These are phyloP conservation scores for Penicillium paxilli DNA, from an alignment of 495 filamentous ascomycete species.

Conservation along the genomic window DNA sequence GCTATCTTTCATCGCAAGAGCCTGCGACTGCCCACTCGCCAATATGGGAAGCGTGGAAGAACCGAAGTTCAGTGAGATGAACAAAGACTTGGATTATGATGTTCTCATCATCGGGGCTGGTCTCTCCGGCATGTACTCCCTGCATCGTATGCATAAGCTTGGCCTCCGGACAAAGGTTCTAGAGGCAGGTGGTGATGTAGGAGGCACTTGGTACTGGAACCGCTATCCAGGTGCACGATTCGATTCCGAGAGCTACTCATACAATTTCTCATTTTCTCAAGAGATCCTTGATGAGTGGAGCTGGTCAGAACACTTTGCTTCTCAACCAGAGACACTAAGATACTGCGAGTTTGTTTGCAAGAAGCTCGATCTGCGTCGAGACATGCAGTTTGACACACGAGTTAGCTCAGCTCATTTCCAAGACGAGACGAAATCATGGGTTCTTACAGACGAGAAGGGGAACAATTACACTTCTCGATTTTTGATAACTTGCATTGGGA, in stretches of 20 bases:
- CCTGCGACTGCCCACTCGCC: not conserved
- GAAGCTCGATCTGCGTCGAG: slow-evolving; percentile 22
- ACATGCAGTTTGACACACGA: slow-evolving; percentile 31
- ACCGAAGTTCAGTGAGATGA: not conserved
- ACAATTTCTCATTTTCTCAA: slow-evolving; percentile 49
- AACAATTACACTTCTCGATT: slow-evolving; percentile 16
- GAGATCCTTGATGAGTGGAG: slow-evolving; percentile 49
- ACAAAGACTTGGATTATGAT: slow-evolving; percentile 37
- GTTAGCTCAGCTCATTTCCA: slow-evolving; percentile 23
- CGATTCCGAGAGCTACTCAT: slow-evolving; percentile 42
- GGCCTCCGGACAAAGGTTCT: slow-evolving; percentile 36
- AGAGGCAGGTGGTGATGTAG: slow-evolving; percentile 45
- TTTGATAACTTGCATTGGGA: slow-evolving; percentile 27
- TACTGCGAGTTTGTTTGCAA: slow-evolving; percentile 26
- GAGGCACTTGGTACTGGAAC: slow-evolving; percentile 56
- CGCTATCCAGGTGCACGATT: slow-evolving; percentile 50
- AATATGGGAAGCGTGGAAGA: not conserved
- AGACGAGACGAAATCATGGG: slow-evolving; percentile 14
- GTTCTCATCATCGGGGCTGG: slow-evolving; percentile 48
- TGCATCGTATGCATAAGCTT: slow-evolving; percentile 1
- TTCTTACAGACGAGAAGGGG: slow-evolving; percentile 18
- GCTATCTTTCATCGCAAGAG: too few relatives aligned
- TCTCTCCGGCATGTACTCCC: not conserved
- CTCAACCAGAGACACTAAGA: slow-evolving; percentile 33
- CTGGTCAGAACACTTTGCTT: slow-evolving; percentile 42